Conservation (phyloP, 352 stramenopile genomes). For the Aphanomyces cochlioides region DNA sequence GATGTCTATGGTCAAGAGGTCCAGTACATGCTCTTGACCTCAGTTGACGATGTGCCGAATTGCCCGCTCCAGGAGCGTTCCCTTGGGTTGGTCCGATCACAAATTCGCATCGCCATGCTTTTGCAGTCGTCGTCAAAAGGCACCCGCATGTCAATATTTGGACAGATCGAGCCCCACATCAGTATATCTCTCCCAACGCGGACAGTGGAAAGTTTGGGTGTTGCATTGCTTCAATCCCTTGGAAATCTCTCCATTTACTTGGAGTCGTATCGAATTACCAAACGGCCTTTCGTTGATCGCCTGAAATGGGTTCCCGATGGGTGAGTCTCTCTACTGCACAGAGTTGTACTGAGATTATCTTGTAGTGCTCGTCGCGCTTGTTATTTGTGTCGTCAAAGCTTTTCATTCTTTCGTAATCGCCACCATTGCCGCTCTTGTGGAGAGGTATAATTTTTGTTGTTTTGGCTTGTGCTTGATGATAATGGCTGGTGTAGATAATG, state of each 20-base stretch:
- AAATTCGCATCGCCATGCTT: conserved; percentile 4
- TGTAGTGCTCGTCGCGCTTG: conserved; percentile 13
- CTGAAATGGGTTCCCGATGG: conserved; percentile 21
- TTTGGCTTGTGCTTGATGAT: background rate
- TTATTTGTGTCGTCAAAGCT: conserved; percentile 6
- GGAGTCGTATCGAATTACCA: conserved; percentile 14
- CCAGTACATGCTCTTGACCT: conserved; percentile 12
- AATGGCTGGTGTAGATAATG: conserved; percentile 7
- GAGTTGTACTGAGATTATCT: background rate
- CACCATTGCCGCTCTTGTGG: conserved; percentile 27
- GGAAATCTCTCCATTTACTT: background rate
- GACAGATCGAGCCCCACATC: conserved; percentile 3
- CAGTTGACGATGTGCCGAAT: conserved; percentile 15
- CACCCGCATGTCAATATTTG: conserved; percentile 12
- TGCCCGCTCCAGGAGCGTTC: conserved; percentile 2
- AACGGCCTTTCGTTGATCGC: background rate
- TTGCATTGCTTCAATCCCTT: background rate
- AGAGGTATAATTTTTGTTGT: background rate
- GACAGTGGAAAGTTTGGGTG: background rate
- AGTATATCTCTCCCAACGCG: background rate
- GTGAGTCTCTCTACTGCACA: background rate
- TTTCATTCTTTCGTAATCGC: conserved; percentile 16
- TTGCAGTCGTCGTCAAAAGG: conserved; percentile 12
- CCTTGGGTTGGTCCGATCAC: conserved; percentile 5
- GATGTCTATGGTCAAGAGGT: conserved; percentile 6